Evolutionary conservation across 805 yeast genomes (phyloP).

Genomic region (Candida dajiaensis): DNA sequence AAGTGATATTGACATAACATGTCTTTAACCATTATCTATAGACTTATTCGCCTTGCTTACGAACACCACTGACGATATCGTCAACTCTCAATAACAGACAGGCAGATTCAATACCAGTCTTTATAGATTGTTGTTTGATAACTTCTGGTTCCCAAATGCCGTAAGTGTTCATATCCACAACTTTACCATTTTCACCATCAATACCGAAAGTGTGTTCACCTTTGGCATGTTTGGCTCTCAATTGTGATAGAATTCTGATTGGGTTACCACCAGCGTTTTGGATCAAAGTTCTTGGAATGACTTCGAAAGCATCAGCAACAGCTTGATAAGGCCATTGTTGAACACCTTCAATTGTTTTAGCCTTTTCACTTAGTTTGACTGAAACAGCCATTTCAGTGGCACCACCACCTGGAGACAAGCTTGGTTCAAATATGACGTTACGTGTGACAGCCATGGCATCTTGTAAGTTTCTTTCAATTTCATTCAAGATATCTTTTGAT

Average conservation of each 20-base stretch:
- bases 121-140: slow-evolving; percentile 91
- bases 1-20: not conserved
- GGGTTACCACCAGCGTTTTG: slow-evolving; percentile 99
- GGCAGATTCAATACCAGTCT: slow-evolving; percentile 98
- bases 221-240: slow-evolving; percentile 94
- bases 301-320: slow-evolving; percentile 98
- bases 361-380: slow-evolving; percentile 81
- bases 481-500: slow-evolving; percentile 92
- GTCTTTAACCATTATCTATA: not conserved
- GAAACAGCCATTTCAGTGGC: slow-evolving; percentile 99
- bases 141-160: slow-evolving; percentile 99
- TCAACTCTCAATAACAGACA: slow-evolving; percentile 92
- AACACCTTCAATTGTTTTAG: slow-evolving; percentile 88
- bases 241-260: slow-evolving; percentile 78
- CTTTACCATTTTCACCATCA: slow-evolving; percentile 90
- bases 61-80: slow-evolving; percentile 94
- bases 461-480: slow-evolving; percentile 92
- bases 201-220: slow-evolving; percentile 84
- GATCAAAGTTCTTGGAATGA: slow-evolving; percentile 93
- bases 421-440: slow-evolving; percentile 91
- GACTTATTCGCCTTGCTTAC: slow-evolving; percentile 32
- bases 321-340: slow-evolving; percentile 99
- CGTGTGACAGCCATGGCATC: slow-evolving; percentile 98
- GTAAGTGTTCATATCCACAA: slow-evolving; percentile 91
- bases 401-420: slow-evolving; percentile 97